phyloP scores from a whole-genome alignment of 192 early-diverging fungal genomes.

The Coemansia sp. region DNA sequence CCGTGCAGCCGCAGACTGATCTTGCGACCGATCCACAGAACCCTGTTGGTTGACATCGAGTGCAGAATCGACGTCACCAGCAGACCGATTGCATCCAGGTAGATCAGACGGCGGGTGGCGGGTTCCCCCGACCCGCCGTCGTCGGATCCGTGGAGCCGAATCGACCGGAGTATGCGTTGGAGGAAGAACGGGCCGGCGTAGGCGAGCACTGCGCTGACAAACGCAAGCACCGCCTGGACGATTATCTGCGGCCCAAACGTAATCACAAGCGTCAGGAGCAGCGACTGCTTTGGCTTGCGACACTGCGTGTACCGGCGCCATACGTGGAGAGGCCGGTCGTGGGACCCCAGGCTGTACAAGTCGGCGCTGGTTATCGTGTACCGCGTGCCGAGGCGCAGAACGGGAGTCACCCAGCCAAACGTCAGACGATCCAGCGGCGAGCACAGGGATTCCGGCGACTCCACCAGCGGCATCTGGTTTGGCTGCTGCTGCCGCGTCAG shows the following conservation, averaged over 20 bases:
- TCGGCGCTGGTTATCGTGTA: conserved; percentile 62
- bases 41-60: conserved; percentile 61
- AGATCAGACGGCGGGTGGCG: conserved; percentile 15
- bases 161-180: conserved; percentile 59
- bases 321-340: conserved; percentile 55
- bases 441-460: conserved; percentile 30
- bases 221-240: conserved; percentile 46
- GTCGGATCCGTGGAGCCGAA: conserved; percentile 49
- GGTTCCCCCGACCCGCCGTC: neutral
- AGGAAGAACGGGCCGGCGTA: conserved; percentile 64
- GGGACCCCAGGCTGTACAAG: conserved; percentile 58
- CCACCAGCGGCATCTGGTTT: conserved; percentile 28
- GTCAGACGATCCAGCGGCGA: conserved; percentile 30
- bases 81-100: conserved; percentile 63
- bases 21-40: conserved; percentile 69
- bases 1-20: conserved; percentile 63
- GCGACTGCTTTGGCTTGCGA: conserved; percentile 15
- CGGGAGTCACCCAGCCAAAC: conserved; percentile 65
- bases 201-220: conserved; percentile 40
- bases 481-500: conserved; percentile 21
- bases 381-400: conserved; percentile 62
- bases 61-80: conserved; percentile 55
- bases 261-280: conserved; percentile 36
- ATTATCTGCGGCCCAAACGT: conserved; percentile 53
- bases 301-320: conserved; percentile 34